Conservation (phyloP, 805 yeast genomes). For the Wickerhamomyces kurtzmanii region DNA sequence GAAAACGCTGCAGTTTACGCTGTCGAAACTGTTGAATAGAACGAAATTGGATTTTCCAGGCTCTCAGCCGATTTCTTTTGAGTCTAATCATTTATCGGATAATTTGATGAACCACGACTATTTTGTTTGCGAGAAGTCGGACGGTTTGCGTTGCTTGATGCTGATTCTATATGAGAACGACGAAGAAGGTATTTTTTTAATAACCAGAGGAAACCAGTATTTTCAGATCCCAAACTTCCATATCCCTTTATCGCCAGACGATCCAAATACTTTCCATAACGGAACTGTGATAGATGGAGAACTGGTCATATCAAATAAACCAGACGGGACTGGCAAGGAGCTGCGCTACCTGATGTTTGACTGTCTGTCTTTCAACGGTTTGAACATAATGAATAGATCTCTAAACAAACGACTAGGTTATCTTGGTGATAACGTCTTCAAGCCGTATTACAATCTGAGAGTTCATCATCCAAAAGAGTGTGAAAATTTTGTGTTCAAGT, state of each 20-base stretch:
- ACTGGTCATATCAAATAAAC: constrained; percentile 61
- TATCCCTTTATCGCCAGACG: constrained; percentile 50
- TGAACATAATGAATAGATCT: constrained; percentile 56
- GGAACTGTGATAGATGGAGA: constrained; percentile 95
- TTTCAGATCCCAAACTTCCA: constrained; percentile 75
- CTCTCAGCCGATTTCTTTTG: constrained; percentile 91
- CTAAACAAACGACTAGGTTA: constrained; percentile 81
- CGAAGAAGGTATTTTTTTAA: constrained; percentile 83
- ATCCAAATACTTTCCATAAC: constrained; percentile 56
- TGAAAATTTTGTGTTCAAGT: constrained; percentile 71
- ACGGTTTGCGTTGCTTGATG: constrained; percentile 82
- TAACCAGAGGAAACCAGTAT: constrained; percentile 84
- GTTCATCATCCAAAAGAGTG: constrained; percentile 63
- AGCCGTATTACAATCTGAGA: constrained; percentile 72
- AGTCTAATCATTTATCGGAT: constrained; percentile 56
- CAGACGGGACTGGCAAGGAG: constrained; percentile 46
- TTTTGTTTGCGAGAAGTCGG: constrained; percentile 92
- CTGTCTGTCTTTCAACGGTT: constrained; percentile 76
- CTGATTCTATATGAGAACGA: constrained; percentile 55
- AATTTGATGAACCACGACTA: constrained; percentile 66
- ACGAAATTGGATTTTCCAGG: constrained; percentile 68
- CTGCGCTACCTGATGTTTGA: constrained; percentile 84
- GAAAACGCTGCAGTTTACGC: constrained; percentile 54
- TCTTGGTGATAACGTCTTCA: constrained; percentile 68
- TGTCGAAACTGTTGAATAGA: constrained; percentile 51